A percentile compares a stretch with the other conserved stretches of the same genome.
Conservation (phyloP, 441 rosid species). For the Kokia cookei region DNA sequence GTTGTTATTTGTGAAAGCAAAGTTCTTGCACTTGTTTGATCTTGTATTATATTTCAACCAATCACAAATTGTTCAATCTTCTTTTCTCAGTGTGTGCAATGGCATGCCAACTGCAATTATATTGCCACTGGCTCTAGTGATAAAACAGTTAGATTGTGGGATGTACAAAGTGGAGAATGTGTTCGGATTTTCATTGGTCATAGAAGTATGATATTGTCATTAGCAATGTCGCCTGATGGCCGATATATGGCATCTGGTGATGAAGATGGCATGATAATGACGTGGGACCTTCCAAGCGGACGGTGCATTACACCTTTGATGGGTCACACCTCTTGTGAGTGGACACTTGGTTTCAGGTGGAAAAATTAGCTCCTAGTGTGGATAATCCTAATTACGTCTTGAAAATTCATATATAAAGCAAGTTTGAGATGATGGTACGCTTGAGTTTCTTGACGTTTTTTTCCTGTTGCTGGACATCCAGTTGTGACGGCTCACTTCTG, state of each 20-base stretch:
- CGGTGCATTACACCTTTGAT: constrained; percentile 86
- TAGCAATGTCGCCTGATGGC: constrained; percentile 97
- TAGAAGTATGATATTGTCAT: constrained; percentile 85
- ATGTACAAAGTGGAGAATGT: constrained; percentile 91
- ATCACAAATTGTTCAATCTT: constrained; percentile 7
- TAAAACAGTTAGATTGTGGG: constrained; percentile 93
- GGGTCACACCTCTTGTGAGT: constrained; percentile 90
- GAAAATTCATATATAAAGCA: not conserved
- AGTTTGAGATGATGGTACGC: not conserved
- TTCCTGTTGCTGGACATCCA: constrained; percentile 21
- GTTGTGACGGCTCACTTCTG: constrained; percentile 91
- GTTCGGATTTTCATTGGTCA: constrained; percentile 88
- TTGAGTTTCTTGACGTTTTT: not conserved
- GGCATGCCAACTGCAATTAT: constrained; percentile 98
- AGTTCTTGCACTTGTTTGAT: not conserved
- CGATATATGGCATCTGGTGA: constrained; percentile 96
- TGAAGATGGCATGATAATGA: constrained; percentile 94
- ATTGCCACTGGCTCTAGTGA: constrained; percentile 95
- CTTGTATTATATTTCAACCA: not conserved
- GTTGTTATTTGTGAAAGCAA: not conserved
- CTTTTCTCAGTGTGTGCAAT: constrained; percentile 79
- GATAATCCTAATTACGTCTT: not conserved
- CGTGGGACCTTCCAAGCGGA: constrained; percentile 97
- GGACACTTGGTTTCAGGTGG: constrained; percentile 93
- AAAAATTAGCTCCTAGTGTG: not conserved